Evolutionary conservation across 768 basidiomycete species (phyloP).

Genomic region (Tephrocybe sp.): DNA sequence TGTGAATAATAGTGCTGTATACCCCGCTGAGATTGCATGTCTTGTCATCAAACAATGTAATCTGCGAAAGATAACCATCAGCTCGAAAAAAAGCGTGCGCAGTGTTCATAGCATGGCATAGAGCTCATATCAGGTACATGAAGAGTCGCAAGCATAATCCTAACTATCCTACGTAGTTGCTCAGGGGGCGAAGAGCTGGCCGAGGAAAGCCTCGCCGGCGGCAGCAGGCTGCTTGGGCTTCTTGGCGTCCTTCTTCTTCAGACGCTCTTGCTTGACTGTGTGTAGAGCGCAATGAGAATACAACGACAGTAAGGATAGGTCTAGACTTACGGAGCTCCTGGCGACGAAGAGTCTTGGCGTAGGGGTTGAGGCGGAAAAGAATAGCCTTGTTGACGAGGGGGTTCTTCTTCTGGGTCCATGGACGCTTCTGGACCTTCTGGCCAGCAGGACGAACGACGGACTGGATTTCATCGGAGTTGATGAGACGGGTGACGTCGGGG

Average conservation of each 20-base stretch:
- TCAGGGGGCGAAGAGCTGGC: constrained; percentile 84
- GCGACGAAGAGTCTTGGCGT: constrained; percentile 90
- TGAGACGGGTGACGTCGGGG: constrained; percentile 94
- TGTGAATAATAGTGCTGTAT: no score
- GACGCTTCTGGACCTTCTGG: constrained; percentile 82
- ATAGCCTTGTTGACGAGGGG: constrained; percentile 91
- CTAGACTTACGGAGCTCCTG: constrained; percentile 77
- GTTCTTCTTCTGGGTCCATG: constrained; percentile 99
- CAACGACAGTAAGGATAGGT: background rate
- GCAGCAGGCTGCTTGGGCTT: constrained; percentile 60
- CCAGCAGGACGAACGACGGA: constrained; percentile 91
- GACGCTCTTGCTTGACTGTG: constrained; percentile 77
- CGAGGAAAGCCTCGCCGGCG: constrained; percentile 82
- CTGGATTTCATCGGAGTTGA: constrained; percentile 98
- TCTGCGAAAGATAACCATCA: no score
- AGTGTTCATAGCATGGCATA: background rate
- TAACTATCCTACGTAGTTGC: background rate
- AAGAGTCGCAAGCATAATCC: constrained; percentile 7
- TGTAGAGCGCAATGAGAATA: constrained; percentile 11
- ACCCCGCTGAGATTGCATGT: no score
- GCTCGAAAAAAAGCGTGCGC: background rate
- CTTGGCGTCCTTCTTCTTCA: constrained; percentile 61
- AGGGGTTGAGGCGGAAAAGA: constrained; percentile 97
- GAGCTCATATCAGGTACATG: background rate
- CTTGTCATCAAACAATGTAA: no score